Evolutionary conservation across 75 land plant species (phyloP), one percentile per base, ranked within the genome.

Genomic region (Selaginella tamariscina): DNA sequence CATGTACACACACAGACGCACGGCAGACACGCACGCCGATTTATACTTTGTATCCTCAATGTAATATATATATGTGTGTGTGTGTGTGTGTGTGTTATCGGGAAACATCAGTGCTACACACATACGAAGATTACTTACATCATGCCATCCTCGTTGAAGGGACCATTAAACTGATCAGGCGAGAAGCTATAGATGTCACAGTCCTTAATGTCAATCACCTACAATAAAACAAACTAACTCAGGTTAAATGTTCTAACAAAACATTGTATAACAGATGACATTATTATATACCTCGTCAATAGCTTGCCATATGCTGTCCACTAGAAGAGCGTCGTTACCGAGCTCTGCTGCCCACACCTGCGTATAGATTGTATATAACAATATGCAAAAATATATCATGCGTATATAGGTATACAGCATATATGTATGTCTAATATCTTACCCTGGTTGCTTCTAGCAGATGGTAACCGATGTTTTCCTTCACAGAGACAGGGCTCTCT

Each of bases 141-240:
- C 49, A 84, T 80, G 24, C 94, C 89, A 29, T 70, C 82, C 56
- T 88, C 94, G 11, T 82, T 32, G 11, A 85, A 76, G 11, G 94
- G 89, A 56, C 88, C 89, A 30, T 71, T 83, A 65, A 88, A 88
- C 68, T 64, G 56, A 56, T 81, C 86, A 2, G 88, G 94, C 33
- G 65, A 76, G 73, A 80, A 90, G 71, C 84, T 85, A 65, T 88
- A 85, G 9, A 83, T 85, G 69, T 88, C 94, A 71, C 96, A 88
- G n/a, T 87, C 93, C 26, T 68, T 32, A 24, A 90, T 27, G 54
- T 69, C 77, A 2, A 84, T 79, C 28, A 87, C 92, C 94, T 89
- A 76, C n/a, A n/a, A n/a, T n/a, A n/a, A n/a, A n/a, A n/a, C n/a
- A n/a, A n/a, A n/a, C n/a, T n/a, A n/a, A n/a, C n/a, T n/a, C n/a